Evolutionary conservation across 192 early-diverging fungal species (phyloP).

Genomic region (Neocallimastix lanati): DNA sequence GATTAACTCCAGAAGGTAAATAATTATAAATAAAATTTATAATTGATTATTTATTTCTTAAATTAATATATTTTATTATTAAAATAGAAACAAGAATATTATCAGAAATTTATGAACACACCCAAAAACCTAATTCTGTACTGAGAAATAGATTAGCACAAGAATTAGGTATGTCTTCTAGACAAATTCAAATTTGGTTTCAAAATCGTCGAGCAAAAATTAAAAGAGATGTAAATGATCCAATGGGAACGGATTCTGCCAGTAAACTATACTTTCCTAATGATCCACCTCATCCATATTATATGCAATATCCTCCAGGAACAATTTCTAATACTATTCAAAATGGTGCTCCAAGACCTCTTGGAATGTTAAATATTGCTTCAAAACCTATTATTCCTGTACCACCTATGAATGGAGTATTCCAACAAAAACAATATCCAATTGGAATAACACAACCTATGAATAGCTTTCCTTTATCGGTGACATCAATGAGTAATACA

Average conservation of each 20-base stretch:
- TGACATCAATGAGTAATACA: neutral
- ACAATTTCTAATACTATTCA: neutral
- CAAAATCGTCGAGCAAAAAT: constrained; percentile 65
- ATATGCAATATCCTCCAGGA: neutral
- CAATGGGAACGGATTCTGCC: neutral
- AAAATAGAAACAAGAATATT: constrained; percentile 24
- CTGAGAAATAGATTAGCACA: constrained; percentile 43
- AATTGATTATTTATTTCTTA: neutral
- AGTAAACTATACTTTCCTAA: neutral
- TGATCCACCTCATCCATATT: neutral
- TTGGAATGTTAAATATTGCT: neutral
- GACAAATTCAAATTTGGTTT: constrained; percentile 70
- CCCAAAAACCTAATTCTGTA: constrained; percentile 46
- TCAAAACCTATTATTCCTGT: neutral
- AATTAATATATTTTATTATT: neutral
- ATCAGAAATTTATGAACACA: constrained; percentile 42
- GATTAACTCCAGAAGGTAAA: neutral
- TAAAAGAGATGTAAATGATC: constrained; percentile 12
- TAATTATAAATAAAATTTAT: neutral
- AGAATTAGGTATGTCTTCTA: constrained; percentile 45
- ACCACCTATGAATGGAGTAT: neutral
- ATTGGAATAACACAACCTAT: neutral
- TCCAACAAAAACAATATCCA: neutral
- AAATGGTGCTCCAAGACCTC: neutral
- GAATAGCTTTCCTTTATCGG: neutral